phyloP scores from a whole-genome alignment of 2,329 filamentous ascomycete genomes.

The Diaporthe vaccinii region DNA sequence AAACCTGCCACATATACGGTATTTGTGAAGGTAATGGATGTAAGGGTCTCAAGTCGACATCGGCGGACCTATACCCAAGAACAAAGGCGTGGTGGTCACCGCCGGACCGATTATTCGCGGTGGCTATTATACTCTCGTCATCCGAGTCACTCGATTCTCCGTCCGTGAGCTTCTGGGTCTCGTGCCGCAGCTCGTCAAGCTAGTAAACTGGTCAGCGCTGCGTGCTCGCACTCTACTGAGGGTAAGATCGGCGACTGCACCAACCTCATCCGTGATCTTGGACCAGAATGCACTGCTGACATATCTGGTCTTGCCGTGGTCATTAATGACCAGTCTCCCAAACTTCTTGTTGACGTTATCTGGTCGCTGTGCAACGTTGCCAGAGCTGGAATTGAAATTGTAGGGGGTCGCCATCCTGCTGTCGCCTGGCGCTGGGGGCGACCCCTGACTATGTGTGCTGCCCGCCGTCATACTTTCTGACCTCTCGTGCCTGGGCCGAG shows the following conservation, averaged over 20 bases:
- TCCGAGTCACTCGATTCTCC: slow-evolving; percentile 71
- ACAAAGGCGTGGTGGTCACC: slow-evolving; percentile 79
- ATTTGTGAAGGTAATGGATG: slow-evolving; percentile 78
- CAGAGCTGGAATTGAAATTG: slow-evolving; percentile 41
- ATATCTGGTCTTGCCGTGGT: slow-evolving; percentile 77
- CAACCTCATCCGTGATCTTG: slow-evolving; percentile 80
- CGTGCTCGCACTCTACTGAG: neutral
- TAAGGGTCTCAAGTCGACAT: slow-evolving; percentile 73
- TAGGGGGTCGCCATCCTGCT: slow-evolving; percentile 40
- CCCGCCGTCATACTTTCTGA: slow-evolving; percentile 43
- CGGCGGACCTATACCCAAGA: slow-evolving; percentile 79
- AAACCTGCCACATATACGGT: slow-evolving; percentile 77
- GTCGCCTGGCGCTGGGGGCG: slow-evolving; percentile 41
- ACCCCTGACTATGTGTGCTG: slow-evolving; percentile 43
- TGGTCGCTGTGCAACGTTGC: slow-evolving; percentile 41
- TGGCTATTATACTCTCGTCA: slow-evolving; percentile 68
- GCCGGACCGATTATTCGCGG: slow-evolving; percentile 53
- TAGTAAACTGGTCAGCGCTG: slow-evolving; percentile 42
- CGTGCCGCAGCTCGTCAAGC: slow-evolving; percentile 62
- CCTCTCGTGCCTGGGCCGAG: slow-evolving; percentile 40
- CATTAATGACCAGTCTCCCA: slow-evolving; percentile 78
- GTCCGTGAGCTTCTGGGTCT: slow-evolving; percentile 63
- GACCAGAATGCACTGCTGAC: slow-evolving; percentile 85
- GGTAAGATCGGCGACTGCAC: neutral
- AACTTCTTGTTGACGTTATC: slow-evolving; percentile 66